Conservation (phyloP, 2,329 filamentous ascomycete genomes). For the Fusarium subtropicale region DNA sequence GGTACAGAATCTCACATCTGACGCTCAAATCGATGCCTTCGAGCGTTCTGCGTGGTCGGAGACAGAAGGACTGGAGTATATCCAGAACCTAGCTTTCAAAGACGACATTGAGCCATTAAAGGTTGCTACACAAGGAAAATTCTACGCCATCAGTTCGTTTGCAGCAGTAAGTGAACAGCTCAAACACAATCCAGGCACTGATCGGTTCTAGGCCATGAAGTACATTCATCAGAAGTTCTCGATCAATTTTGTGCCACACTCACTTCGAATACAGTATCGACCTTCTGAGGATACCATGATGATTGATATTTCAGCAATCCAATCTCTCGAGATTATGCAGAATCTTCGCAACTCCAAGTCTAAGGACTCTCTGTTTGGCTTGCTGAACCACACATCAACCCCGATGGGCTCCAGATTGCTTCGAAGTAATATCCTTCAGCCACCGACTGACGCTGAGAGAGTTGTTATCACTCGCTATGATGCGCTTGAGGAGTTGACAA, state of each 20-base stretch:
- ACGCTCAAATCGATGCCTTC: conserved; percentile 58
- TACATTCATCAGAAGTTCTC: conserved; percentile 79
- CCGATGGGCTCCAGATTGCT: conserved; percentile 90
- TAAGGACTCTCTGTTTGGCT: conserved; percentile 82
- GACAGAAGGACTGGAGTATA: conserved; percentile 77
- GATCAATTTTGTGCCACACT: conserved; percentile 79
- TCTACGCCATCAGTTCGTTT: conserved; percentile 86
- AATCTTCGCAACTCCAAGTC: conserved; percentile 84
- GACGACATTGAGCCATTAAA: conserved; percentile 86
- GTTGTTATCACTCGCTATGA: conserved; percentile 81
- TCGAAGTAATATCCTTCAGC: conserved; percentile 87
- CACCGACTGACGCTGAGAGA: conserved; percentile 74
- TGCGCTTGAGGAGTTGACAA: conserved; percentile 83
- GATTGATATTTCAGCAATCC: conserved; percentile 90
- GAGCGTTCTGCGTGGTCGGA: conserved; percentile 90
- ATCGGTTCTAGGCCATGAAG: conserved; percentile 73
- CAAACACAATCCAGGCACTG: not conserved
- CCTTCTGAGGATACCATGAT: conserved; percentile 94
- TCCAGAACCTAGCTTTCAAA: conserved; percentile 81
- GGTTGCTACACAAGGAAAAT: conserved; percentile 83
- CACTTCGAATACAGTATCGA: conserved; percentile 86
- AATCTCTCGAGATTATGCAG: conserved; percentile 89
- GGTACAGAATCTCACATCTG: conserved; percentile 69
- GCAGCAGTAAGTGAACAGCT: conserved; percentile 73
- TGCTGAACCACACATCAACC: conserved; percentile 86